phyloP scores from a whole-genome alignment of 345 rosid genomes.

The Linum usitatissimum region DNA sequence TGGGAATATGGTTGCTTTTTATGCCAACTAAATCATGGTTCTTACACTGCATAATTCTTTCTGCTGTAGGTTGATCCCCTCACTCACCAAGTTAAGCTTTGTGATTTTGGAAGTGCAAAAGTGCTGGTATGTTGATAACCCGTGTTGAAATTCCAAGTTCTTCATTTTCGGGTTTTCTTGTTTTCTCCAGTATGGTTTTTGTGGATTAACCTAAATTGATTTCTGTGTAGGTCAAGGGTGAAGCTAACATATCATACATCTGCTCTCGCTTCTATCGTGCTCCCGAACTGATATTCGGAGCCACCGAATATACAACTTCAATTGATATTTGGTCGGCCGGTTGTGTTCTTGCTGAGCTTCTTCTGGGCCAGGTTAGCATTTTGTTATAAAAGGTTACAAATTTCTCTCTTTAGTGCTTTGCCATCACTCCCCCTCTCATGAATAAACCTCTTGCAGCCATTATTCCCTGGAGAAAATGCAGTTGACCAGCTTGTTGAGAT shows the following conservation, averaged over 20 bases:
- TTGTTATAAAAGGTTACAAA: not conserved
- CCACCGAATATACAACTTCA: slow-evolving; percentile 24
- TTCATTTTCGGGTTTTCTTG: not conserved
- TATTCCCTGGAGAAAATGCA: slow-evolving; percentile 29
- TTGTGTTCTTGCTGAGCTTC: slow-evolving; percentile 30
- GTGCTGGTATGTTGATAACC: slow-evolving; percentile 42
- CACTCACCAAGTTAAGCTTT: slow-evolving; percentile 39
- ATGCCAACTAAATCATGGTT: not conserved
- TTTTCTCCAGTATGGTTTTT: not conserved
- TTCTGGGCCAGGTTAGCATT: slow-evolving; percentile 21
- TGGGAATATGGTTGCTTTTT: not conserved
- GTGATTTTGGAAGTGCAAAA: slow-evolving; percentile 95
- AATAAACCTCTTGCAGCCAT: slow-evolving; percentile 15
- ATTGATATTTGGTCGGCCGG: slow-evolving; percentile 32
- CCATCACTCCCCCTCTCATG: not conserved
- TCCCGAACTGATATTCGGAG: slow-evolving; percentile 31
- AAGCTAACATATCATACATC: slow-evolving; percentile 25
- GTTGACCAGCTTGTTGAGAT: slow-evolving; percentile 31
- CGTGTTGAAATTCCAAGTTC: not conserved
- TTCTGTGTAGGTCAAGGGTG: slow-evolving; percentile 23
- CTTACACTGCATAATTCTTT: slow-evolving; percentile 9
- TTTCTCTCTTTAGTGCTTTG: not conserved
- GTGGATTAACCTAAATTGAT: not conserved
- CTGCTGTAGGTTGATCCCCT: slow-evolving; percentile 74
- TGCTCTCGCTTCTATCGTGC: slow-evolving; percentile 29